phyloP scores from a whole-genome alignment of 345 rosid genomes.

The Moricandia arvensis region DNA sequence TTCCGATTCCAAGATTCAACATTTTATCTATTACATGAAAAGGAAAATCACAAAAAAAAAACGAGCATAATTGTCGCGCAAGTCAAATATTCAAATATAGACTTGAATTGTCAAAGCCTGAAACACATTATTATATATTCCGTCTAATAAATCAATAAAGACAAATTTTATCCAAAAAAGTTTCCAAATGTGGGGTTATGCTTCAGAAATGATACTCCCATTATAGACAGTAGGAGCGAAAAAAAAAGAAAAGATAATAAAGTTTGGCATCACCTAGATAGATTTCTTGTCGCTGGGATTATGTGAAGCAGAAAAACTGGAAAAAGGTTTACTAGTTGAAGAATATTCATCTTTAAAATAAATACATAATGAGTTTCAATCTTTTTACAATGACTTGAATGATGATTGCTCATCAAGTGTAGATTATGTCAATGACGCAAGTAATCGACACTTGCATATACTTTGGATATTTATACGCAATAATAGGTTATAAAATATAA shows the following conservation, averaged over 20 bases:
- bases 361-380: not conserved
- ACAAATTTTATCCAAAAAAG: not conserved
- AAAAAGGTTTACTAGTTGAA: not conserved
- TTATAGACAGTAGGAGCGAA: not conserved
- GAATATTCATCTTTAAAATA: not conserved
- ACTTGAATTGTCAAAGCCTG: conserved; percentile 2
- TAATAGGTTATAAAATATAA: no score
- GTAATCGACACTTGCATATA: not conserved
- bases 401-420: not conserved
- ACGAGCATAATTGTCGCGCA: conserved; percentile 30
- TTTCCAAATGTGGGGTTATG: not conserved
- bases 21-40: not conserved
- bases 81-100: conserved; percentile 13
- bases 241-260: not conserved
- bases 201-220: not conserved
- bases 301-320: not conserved
- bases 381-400: not conserved
- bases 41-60: conserved; percentile 3
- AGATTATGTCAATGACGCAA: not conserved
- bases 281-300: not conserved
- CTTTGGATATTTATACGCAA: not conserved
- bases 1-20: not conserved
- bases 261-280: not conserved
- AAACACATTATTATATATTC: not conserved
- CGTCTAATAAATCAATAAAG: not conserved